Percentiles rank a stretch among this genome's conserved stretches.
Evolutionary conservation across 192 early-diverging fungal genomes (phyloP).

Genomic region (Chytriomyces sp.): DNA sequence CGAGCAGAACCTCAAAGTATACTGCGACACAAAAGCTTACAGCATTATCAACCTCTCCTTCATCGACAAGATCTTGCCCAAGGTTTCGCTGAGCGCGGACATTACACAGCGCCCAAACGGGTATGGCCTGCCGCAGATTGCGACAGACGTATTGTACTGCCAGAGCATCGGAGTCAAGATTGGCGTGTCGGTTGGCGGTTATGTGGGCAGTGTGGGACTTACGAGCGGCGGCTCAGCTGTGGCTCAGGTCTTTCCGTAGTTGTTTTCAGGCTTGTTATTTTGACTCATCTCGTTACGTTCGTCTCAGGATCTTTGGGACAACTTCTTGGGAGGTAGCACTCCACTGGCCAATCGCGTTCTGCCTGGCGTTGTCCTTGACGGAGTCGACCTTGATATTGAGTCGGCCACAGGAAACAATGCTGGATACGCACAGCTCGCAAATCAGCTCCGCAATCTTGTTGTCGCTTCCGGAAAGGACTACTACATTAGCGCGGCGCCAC

Average conservation of each 20-base stretch:
- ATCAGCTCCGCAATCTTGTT: constrained; percentile 44
- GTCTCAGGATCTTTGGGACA: too few relatives aligned
- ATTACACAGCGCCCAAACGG: neutral
- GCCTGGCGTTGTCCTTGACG: constrained; percentile 62
- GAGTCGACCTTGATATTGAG: constrained; percentile 66
- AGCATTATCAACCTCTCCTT: neutral
- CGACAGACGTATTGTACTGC: constrained; percentile 65
- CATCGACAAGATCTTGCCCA: too few relatives aligned
- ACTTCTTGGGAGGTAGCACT: too few relatives aligned
- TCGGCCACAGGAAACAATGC: constrained; percentile 34
- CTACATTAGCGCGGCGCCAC: constrained; percentile 69
- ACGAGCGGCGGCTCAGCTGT: too few relatives aligned
- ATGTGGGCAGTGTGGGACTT: too few relatives aligned
- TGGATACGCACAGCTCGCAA: constrained; percentile 55
- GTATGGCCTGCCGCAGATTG: constrained; percentile 33
- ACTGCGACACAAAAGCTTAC: neutral
- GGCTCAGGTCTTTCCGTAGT: too few relatives aligned
- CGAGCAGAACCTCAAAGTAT: neutral
- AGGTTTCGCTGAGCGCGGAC: neutral
- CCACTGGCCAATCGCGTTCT: too few relatives aligned
- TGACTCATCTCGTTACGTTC: too few relatives aligned
- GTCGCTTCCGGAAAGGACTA: constrained; percentile 43
- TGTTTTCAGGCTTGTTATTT: too few relatives aligned
- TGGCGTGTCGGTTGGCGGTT: too few relatives aligned
- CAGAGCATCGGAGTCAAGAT: constrained; percentile 63